phyloP scores from a whole-genome alignment of 306 rosid species.

The Prunus fruticosa region DNA sequence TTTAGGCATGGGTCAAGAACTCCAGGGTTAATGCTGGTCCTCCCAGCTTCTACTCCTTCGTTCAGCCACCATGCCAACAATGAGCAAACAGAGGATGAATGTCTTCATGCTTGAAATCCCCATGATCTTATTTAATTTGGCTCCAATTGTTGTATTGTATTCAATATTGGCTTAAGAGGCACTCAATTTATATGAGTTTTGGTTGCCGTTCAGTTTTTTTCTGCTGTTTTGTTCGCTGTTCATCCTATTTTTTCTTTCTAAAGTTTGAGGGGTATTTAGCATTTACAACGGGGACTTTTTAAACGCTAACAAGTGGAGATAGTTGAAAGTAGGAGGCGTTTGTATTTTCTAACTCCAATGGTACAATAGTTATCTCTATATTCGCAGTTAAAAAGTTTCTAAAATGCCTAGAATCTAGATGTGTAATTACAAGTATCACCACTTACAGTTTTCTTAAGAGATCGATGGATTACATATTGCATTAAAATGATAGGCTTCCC shows the following conservation, averaged over 20 bases:
- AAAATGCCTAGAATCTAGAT: too few relatives aligned
- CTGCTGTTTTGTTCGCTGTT: not conserved
- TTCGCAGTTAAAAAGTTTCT: not conserved
- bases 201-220: not conserved
- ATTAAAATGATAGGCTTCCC: too few relatives aligned
- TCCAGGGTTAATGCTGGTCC: fast-evolving
- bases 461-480: too few relatives aligned
- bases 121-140: not conserved
- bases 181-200: not conserved
- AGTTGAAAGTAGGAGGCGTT: not conserved
- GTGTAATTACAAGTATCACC: too few relatives aligned
- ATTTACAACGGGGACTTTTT: not conserved
- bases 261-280: not conserved
- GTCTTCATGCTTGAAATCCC: constrained; percentile 14
- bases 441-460: too few relatives aligned
- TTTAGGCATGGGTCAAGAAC: not conserved
- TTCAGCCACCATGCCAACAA: not conserved
- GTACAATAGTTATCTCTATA: not conserved
- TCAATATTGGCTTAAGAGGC: not conserved
- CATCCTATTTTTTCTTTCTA: not conserved
- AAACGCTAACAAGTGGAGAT: not conserved
- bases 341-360: not conserved
- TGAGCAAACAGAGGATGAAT: constrained; percentile 8
- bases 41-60: fast-evolving
- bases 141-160: not conserved